A percentile compares a stretch with the other conserved stretches of the same genome.
Conservation (phyloP, 1,284 basidiomycete species). For the Jaminaea rosea region DNA sequence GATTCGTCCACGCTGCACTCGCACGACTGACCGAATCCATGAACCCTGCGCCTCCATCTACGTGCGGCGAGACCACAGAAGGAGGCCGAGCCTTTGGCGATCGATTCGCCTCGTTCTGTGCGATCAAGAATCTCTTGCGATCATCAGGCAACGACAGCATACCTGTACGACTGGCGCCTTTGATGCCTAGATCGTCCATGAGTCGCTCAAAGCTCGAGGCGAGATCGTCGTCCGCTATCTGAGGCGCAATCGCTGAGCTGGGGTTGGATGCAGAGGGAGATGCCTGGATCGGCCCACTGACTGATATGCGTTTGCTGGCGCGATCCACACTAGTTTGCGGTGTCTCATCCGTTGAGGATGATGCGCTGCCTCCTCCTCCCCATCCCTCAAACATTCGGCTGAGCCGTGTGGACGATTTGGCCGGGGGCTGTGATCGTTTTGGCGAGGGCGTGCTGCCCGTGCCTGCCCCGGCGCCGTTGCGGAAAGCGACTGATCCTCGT, state of each 20-base stretch:
- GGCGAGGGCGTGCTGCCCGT: too few species aligned
- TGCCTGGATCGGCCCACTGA: conserved; percentile 29
- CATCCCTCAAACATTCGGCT: conserved; percentile 38
- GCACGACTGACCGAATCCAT: conserved; percentile 22
- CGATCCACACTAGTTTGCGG: too few species aligned
- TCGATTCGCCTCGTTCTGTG: conserved; percentile 23
- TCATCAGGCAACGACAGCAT: conserved; percentile 61
- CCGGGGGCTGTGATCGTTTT: conserved; percentile 14
- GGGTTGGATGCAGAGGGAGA: neutral
- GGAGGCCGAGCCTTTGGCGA: neutral
- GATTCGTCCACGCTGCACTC: conserved; percentile 54
- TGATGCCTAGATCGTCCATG: conserved; percentile 53
- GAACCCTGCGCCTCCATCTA: conserved; percentile 63
- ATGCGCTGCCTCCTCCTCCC: too few species aligned
- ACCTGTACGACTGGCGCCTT: conserved; percentile 59
- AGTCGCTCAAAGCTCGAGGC: conserved; percentile 20
- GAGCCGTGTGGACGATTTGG: conserved; percentile 23
- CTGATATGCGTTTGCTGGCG: conserved; percentile 10
- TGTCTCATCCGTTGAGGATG: too few species aligned
- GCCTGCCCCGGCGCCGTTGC: too few species aligned
- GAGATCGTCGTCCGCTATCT: conserved; percentile 50
- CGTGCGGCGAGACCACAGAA: conserved; percentile 54
- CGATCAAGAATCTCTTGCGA: conserved; percentile 62
- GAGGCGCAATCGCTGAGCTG: too few species aligned
- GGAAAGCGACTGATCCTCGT: too few species aligned